A percentile compares a stretch with the other conserved stretches of the same genome.
These are phyloP conservation scores for Coniophora puteana DNA, from an alignment of 1,284 basidiomycete species.

Conservation along the genomic window DNA sequence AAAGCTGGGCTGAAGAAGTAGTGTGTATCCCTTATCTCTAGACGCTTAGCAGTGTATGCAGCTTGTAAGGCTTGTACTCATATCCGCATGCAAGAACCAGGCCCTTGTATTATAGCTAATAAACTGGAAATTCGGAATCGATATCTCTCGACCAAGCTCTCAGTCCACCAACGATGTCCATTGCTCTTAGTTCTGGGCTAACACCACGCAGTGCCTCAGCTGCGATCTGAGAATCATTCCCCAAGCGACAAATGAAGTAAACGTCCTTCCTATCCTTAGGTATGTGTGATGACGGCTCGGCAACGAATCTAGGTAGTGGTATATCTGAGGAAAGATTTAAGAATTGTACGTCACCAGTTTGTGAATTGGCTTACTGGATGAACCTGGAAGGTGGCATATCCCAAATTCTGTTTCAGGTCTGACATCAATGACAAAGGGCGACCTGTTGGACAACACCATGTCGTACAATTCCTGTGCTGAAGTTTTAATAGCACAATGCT, in stretches of 20 bases:
- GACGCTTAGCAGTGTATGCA: no score
- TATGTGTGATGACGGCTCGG: slow-evolving; percentile 46
- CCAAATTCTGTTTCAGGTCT: slow-evolving; percentile 80
- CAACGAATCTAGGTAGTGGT: slow-evolving; percentile 59
- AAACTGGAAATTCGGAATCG: slow-evolving; percentile 74
- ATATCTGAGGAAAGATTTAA: slow-evolving; percentile 45
- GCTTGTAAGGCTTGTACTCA: not conserved
- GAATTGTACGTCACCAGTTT: not conserved
- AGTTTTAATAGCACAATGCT: slow-evolving; percentile 5
- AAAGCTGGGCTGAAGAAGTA: slow-evolving; percentile 54
- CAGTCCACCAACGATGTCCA: slow-evolving; percentile 79
- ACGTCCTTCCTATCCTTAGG: slow-evolving; percentile 25
- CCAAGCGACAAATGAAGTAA: slow-evolving; percentile 80
- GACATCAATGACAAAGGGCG: slow-evolving; percentile 74
- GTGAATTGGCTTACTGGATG: slow-evolving; percentile 61
- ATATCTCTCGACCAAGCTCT: slow-evolving; percentile 72
- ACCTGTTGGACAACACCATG: slow-evolving; percentile 28
- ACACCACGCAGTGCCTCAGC: slow-evolving; percentile 57
- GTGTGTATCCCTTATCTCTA: not conserved
- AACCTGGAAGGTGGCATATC: slow-evolving; percentile 79
- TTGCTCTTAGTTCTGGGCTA: slow-evolving; percentile 34
- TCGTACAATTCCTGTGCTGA: slow-evolving; percentile 40
- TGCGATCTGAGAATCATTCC: slow-evolving; percentile 92
- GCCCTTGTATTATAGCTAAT: slow-evolving; percentile 43
- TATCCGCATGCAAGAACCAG: not conserved